Base-by-base conservation (phyloP, 768 basidiomycete species). In the Saitozyma sp. region DNA sequence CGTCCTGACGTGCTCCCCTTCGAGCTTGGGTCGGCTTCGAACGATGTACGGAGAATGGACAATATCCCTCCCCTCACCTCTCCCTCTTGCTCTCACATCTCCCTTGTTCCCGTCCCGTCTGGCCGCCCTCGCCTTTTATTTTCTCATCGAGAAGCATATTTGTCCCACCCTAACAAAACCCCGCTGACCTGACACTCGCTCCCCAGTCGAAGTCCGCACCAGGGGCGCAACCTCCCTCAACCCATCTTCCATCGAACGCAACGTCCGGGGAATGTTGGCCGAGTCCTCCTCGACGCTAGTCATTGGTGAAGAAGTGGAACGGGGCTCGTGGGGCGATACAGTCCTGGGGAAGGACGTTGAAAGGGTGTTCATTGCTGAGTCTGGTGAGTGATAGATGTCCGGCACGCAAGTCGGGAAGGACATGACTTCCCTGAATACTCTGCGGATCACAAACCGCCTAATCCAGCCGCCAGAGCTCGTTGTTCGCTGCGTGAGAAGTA, bases 341-440 rank as follows among this genome's bases (percentile, higher is more conserved):
- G 84, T 88, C 50, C 84, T 98, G 9, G 83, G 83, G 0, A 82
- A 86, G 39, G 86, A 90, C 48, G 87, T 96, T 46, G 90, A 95
- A 61, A 84, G 83, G 53, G 89, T 97, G 58, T 80, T 82, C 8
- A 86, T 88, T 9, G 87, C 88, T 9, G 94, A 83, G 52, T 72
- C 72, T 40, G 51, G 83, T 83, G 59, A 60, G 82, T 77, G 13
- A 7, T 50, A 13, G 39, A 38, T 51, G 50, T 20, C 50, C 29
- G 10, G 50, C 3, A 8, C 3, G 9, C 20, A 17, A n/a, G n/a
- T n/a, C n/a, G n/a, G n/a, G n/a, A n/a, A 17, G n/a, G 37, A 29
- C 50, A 8, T 20, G 3, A 29, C 3, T 20, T 16, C 10, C 11
- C n/a, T 51, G 50, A 52, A 5, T 29, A 2, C 29, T 2, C 29